These are phyloP conservation scores for Euphorbia pulcherrima DNA, from an alignment of 345 rosid genomes.

Conservation along the genomic window DNA sequence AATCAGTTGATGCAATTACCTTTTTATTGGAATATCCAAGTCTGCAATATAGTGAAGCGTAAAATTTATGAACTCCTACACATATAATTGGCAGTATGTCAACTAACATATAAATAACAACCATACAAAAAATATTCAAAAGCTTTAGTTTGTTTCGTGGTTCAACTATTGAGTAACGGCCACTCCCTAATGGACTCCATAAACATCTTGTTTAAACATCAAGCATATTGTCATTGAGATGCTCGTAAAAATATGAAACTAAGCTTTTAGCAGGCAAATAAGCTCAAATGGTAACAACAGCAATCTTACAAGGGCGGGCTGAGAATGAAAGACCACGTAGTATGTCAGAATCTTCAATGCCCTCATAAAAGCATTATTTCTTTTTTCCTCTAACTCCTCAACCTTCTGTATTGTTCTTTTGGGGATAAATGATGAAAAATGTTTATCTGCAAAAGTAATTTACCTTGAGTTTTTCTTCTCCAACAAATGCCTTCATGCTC, in stretches of 20 bases:
- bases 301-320: neutral
- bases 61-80: conserved; percentile 87
- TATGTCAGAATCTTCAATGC: neutral
- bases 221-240: neutral
- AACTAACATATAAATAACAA: conserved; percentile 14
- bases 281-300: neutral
- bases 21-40: conserved; percentile 94
- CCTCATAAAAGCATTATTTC: neutral
- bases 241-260: neutral
- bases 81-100: conserved; percentile 16
- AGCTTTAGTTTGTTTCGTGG: neutral
- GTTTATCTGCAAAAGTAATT: conserved; percentile 6
- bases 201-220: neutral
- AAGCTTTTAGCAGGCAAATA: neutral
- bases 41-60: conserved; percentile 86
- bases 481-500: conserved; percentile 86
- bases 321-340: neutral
- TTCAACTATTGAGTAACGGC: neutral
- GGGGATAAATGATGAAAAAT: conserved; percentile 2
- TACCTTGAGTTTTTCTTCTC: conserved; percentile 88
- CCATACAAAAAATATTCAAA: neutral
- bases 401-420: neutral
- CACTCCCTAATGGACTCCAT: neutral
- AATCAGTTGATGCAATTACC: conserved; percentile 36
- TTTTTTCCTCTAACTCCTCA: neutral